Base-by-base conservation (phyloP, 108 stramenopile genomes). In the Nitzschia sp. region DNA sequence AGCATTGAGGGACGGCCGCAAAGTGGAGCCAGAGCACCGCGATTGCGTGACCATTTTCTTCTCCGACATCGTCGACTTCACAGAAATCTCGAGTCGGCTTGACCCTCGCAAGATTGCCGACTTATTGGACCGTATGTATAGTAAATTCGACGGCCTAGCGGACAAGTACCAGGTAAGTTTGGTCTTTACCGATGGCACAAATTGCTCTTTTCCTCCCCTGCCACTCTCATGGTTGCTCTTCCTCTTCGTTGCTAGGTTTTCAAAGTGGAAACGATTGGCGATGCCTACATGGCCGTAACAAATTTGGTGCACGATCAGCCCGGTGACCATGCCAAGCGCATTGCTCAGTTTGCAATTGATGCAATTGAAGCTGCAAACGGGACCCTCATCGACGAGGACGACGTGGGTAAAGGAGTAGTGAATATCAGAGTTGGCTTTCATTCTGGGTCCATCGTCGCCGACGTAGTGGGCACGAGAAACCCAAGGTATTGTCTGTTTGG, bases 281-380 rank as follows among this genome's bases (percentile, higher is more conserved):
- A 87, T 56, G 46, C 62, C 4, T 88, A 76, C 36, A 64, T 85
- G 61, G 90, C 71, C 8, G 85, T 82, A 26, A 73, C 74, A 5
- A 84, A 85, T 56, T 64, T 88, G 3, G 79, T 86, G 1, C 74
- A 80, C 24, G 66, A 86, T 13, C 25, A 83, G 57, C 17, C 45
- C 3, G 31, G 32, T 5, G 82, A 88, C 65, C 85, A 86, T 62
- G 85, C 82, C 28, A 83, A 87, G 63, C 78, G 83, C 17, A 72
- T 91, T 57, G 87, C 85, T 15, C 55, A 83, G 26, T 91, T 88
- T 76, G 74, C 90, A 1, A 63, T 86, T 46, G 86, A 81, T 46
- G 72, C 84, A 17, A 36, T 91, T 9, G 42, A 59, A 17, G 85
- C 70, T 1, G 84, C 82, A 0, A 65, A 59, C 13, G 57, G 71